These are phyloP conservation scores for Sanghuangporus sanghuang DNA, from an alignment of 1,284 basidiomycete genomes.

Conservation along the genomic window DNA sequence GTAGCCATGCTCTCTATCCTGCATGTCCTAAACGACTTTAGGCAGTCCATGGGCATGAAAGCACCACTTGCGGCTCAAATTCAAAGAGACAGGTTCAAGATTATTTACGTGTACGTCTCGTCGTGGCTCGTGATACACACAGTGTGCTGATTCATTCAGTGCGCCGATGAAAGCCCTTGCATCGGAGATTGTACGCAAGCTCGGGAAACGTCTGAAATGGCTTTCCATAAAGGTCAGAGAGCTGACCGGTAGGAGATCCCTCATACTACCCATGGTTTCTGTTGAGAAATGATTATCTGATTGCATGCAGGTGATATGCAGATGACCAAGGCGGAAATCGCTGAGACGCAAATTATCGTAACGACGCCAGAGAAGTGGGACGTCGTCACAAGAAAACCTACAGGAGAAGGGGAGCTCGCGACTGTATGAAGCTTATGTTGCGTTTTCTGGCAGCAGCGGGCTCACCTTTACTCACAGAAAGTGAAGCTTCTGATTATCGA, in stretches of 20 bases:
- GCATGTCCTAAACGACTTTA: slow-evolving; percentile 79
- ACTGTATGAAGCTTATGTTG: slow-evolving; percentile 49
- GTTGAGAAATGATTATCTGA: neutral
- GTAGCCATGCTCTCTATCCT: slow-evolving; percentile 95
- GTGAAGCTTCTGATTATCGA: slow-evolving; percentile 97
- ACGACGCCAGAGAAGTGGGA: slow-evolving; percentile 99
- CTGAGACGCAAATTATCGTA: slow-evolving; percentile 96
- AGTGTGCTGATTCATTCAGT: slow-evolving; percentile 31
- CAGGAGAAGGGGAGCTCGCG: slow-evolving; percentile 93
- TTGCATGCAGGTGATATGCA: slow-evolving; percentile 91
- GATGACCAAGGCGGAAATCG: slow-evolving; percentile 90
- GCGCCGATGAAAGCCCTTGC: slow-evolving; percentile 99
- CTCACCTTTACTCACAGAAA: slow-evolving; percentile 45
- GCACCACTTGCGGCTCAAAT: slow-evolving; percentile 51
- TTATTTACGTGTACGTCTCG: slow-evolving; percentile 85
- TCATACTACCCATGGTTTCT: neutral
- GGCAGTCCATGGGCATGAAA: slow-evolving; percentile 30
- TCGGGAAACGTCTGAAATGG: slow-evolving; percentile 89
- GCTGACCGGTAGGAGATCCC: slow-evolving; percentile 61
- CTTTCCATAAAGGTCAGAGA: slow-evolving; percentile 86
- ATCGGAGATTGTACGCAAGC: slow-evolving; percentile 91
- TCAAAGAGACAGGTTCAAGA: slow-evolving; percentile 79
- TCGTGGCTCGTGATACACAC: neutral
- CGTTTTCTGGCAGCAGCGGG: neutral
- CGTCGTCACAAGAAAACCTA: slow-evolving; percentile 96